These are phyloP conservation scores for Tribonema minus DNA, from an alignment of 108 stramenopile genomes.

Conservation along the genomic window DNA sequence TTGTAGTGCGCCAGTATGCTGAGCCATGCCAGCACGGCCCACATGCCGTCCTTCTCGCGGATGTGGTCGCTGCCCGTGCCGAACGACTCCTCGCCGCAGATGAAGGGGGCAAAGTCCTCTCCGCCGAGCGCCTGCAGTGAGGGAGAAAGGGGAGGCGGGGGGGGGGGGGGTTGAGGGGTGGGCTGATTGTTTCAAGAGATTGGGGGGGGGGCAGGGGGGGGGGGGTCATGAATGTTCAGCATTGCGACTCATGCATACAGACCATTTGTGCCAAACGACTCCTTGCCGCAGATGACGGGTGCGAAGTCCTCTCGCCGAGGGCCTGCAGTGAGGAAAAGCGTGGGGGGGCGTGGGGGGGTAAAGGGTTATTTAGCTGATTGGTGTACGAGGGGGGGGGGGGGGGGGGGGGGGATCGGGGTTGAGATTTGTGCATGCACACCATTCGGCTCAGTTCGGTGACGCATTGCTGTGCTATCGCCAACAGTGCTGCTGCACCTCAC, in stretches of 20 bases:
- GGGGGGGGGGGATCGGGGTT: too few relatives aligned
- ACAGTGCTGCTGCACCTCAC: too few relatives aligned
- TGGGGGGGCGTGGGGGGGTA: constrained; percentile 42
- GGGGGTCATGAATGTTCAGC: too few relatives aligned
- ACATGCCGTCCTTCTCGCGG: constrained; percentile 99
- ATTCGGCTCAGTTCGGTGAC: too few relatives aligned
- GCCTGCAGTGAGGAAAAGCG: constrained; percentile 61
- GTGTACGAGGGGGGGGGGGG: too few relatives aligned
- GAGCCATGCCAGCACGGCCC: constrained; percentile 99
- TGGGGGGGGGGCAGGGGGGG: background rate
- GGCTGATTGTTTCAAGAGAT: too few relatives aligned
- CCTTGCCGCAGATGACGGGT: constrained; percentile 99
- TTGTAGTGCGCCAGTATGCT: constrained; percentile 84
- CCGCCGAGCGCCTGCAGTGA: too few relatives aligned
- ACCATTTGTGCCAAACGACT: constrained; percentile 99
- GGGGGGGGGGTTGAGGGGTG: background rate
- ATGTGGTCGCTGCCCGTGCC: constrained; percentile 98
- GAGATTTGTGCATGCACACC: too few relatives aligned
- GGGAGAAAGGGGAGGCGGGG: too few relatives aligned
- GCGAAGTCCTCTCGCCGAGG: constrained; percentile 92
- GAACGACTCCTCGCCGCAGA: constrained; percentile 99
- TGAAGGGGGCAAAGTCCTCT: constrained; percentile 93
- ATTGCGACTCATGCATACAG: too few relatives aligned
- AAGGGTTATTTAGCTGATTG: too few relatives aligned
- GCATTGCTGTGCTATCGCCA: too few relatives aligned